phyloP scores from a whole-genome alignment of 2,329 filamentous ascomycete genomes.

The Sporothrix euskadiensis region DNA sequence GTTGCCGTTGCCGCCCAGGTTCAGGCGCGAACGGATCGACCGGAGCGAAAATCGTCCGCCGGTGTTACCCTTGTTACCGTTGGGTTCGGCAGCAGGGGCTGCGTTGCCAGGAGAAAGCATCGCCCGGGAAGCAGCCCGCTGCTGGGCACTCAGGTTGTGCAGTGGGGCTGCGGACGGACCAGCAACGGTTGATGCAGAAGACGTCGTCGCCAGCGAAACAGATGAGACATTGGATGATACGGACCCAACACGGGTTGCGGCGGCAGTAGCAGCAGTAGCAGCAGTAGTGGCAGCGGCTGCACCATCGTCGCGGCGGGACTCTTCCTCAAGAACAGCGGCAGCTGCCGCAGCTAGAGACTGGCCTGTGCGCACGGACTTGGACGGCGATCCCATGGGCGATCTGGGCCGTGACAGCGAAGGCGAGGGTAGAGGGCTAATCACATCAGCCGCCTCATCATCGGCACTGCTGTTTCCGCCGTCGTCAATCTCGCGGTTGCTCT shows the following conservation, averaged over 20 bases:
- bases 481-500: constrained; percentile 14
- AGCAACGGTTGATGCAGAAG: constrained; percentile 14
- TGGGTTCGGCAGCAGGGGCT: neutral
- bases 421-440: constrained; percentile 17
- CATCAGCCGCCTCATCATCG: constrained; percentile 19
- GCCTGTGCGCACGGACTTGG: neutral
- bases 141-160: constrained; percentile 20
- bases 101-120: constrained; percentile 1
- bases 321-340: constrained; percentile 20
- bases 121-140: constrained; percentile 23
- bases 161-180: constrained; percentile 21
- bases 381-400: neutral
- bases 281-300: neutral
- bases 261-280: neutral
- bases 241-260: neutral
- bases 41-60: constrained; percentile 26
- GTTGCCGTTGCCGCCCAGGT: neutral
- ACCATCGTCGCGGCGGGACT: neutral
- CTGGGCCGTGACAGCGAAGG: constrained; percentile 13
- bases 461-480: constrained; percentile 6
- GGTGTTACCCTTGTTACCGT: neutral
- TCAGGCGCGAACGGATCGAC: constrained; percentile 20
- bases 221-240: constrained; percentile 16
- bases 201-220: neutral
- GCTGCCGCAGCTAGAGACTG: constrained; percentile 23